Base-by-base conservation (phyloP, 2,329 filamentous ascomycete genomes). In the Cladosporium halotolerans region DNA sequence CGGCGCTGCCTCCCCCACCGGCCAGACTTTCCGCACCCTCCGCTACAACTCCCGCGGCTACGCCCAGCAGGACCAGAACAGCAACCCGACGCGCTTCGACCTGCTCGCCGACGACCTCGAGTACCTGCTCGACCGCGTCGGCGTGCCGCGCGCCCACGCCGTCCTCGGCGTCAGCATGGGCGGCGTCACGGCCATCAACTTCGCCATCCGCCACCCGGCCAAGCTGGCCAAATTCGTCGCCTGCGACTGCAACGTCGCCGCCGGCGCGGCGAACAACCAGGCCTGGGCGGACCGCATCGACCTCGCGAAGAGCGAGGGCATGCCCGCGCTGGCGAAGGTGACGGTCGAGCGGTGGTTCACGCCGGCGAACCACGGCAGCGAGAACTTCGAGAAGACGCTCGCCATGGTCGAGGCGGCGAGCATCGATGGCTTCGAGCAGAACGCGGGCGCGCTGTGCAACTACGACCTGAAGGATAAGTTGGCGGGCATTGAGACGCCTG, bases 161-260 rank as follows among this genome's bases (percentile, higher is more conserved):
- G 73, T 92, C 0, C 74, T 93, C 16, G 89, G 89, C 16, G 89
- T 95, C 3, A 88, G 84, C 34, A 82, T 93, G 67, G 89, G 89
- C 58, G 89, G 89, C 49, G 88, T 85, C 2, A 93, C 89, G 1
- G 78, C 84, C 1, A 78, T 93, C 46, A 84, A 86, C 65, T 83
- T 86, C 48, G 85, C 86, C 0, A 79, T 95, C 47, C 76, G 76
- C 39, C 78, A 88, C 62, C 84, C 87, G 0, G 58, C 72, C 1
- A 76, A 81, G 41, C 70, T 89, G 11, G 66, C 62, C 1, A 76
- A 75, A 6, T 87, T 90, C 66, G 74, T 92, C 18, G 79, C 84
- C 3, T 91, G 88, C 68, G 88, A 93, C 69, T 95, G 89, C 65
- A 92, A 90, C 68, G 79, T 81, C 7, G 77, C 81, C 4, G 83